Base-by-base conservation (phyloP, 306 rosid genomes). In the Coriaria nepalensis region DNA sequence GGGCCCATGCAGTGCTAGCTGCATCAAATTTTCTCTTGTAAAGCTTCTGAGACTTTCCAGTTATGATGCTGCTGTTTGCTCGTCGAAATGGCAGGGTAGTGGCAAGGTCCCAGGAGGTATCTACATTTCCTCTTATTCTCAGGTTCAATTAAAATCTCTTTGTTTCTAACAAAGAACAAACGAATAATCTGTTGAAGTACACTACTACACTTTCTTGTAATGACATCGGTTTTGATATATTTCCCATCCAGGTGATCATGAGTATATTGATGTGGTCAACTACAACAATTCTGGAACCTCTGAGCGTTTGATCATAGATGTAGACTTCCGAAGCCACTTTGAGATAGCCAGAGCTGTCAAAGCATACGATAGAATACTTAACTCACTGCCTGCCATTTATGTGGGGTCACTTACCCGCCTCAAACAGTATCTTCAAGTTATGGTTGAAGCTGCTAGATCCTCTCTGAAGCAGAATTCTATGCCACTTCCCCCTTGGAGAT, bases 51-150 rank as follows among this genome's bases (percentile, higher is more conserved):
- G 79, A 62, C 72, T 60, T 41, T 71, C 93, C 35, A 93, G 98
- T 13, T 77, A 90, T 46, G 96, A 90, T 40, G 96, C 98, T 13
- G 83, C 85, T 63, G 83, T 90, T 32, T 90, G 98, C 63, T 41
- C 76, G 33, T 72, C 95, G 45, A 73, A 75, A 70, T 90, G 98
- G 98, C 98, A 77, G 68, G 87, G 76, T 47, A 72, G 70, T 59
- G 81, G 95, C 68, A 90, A 75, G 67, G 95, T 90, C 52, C 98
- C 98, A 8, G 95, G 98, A 71, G 95, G 98, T 90, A 85, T 73
- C 8, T 43, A 37, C 7, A 40, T 32, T 42, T 9, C 15, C 35
- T 20, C 1, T 20, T 20, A 20, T 20, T 20, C 29, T 20, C 29
- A 20, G 29, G 29, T 20, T 20, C 29, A 20, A 20, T 20, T 20